Evolutionary conservation across 768 basidiomycete genomes (phyloP).

Genomic region (Solioccasus polychromus): DNA sequence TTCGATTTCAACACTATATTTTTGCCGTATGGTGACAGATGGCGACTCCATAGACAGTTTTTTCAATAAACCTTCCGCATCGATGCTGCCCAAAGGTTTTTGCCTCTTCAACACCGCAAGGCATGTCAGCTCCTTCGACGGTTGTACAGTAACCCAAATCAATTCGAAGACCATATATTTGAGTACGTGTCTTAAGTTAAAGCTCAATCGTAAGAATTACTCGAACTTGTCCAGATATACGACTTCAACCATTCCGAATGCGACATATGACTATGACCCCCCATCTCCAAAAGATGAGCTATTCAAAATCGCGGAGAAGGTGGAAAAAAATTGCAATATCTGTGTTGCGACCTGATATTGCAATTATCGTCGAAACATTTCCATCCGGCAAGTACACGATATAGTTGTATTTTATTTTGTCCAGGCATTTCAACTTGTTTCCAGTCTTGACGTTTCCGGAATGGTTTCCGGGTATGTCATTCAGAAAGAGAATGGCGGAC

Average conservation of each 20-base stretch:
- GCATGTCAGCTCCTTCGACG: not conserved
- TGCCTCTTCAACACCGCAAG: not conserved
- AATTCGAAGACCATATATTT: not conserved
- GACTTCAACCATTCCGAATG: not conserved
- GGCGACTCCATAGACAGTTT: not conserved
- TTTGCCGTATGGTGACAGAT: not conserved
- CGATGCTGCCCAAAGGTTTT: not conserved
- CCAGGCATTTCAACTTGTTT: too few species aligned
- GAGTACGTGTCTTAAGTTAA: not conserved
- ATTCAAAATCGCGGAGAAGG: not conserved
- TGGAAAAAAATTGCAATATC: not conserved
- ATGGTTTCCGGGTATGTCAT: too few species aligned
- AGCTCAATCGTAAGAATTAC: too few species aligned
- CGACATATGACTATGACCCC: not conserved
- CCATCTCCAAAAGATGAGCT: not conserved
- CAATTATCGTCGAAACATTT: not conserved
- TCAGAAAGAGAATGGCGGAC: not conserved
- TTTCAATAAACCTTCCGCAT: not conserved
- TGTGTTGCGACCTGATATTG: not conserved
- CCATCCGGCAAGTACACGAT: not conserved
- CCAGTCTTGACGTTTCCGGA: too few species aligned
- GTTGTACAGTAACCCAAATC: not conserved
- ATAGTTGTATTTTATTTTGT: too few species aligned
- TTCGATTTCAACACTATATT: not conserved
- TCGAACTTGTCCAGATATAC: not conserved